These are phyloP conservation scores for Penicillium goetzii DNA, from an alignment of 495 filamentous ascomycete genomes.

Conservation along the genomic window DNA sequence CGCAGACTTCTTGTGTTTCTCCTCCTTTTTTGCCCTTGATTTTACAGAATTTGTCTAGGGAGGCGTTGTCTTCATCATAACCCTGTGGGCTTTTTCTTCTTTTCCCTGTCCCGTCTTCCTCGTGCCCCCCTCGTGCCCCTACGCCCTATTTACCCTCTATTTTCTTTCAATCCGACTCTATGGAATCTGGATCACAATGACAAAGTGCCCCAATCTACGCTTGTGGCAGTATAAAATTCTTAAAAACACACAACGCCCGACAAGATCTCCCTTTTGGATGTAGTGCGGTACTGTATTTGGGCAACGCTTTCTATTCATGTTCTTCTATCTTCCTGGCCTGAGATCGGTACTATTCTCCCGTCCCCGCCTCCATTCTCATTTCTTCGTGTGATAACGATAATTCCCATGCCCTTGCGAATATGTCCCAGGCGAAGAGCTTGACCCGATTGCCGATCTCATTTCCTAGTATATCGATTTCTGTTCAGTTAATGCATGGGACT, in stretches of 20 bases:
- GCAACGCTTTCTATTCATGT: neutral
- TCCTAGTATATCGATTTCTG: too few species aligned
- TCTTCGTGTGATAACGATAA: too few species aligned
- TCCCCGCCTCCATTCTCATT: too few species aligned
- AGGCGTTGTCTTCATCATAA: constrained; percentile 57
- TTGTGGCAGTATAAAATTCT: constrained; percentile 35
- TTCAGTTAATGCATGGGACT: too few species aligned
- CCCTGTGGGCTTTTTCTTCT: constrained; percentile 51
- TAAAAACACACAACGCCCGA: constrained; percentile 14
- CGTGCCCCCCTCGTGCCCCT: constrained; percentile 21
- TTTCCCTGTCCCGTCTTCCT: constrained; percentile 16
- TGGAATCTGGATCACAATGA: constrained; percentile 34
- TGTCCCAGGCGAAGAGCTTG: too few species aligned
- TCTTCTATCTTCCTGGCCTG: too few species aligned
- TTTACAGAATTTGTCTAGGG: constrained; percentile 58
- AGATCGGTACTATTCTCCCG: too few species aligned
- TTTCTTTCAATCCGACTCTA: constrained; percentile 25
- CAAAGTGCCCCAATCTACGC: constrained; percentile 21
- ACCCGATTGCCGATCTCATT: too few species aligned
- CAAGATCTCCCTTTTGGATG: constrained; percentile 19
- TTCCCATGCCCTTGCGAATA: too few species aligned
- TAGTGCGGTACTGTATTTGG: neutral
- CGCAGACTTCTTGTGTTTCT: constrained; percentile 42
- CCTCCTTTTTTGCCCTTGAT: constrained; percentile 38
- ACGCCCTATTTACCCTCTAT: constrained; percentile 20